Evolutionary conservation across 1,139 yeast genomes (phyloP), one percentile per base, ranked within the genome.

Genomic region (Schizosaccharomyces versatilis): DNA sequence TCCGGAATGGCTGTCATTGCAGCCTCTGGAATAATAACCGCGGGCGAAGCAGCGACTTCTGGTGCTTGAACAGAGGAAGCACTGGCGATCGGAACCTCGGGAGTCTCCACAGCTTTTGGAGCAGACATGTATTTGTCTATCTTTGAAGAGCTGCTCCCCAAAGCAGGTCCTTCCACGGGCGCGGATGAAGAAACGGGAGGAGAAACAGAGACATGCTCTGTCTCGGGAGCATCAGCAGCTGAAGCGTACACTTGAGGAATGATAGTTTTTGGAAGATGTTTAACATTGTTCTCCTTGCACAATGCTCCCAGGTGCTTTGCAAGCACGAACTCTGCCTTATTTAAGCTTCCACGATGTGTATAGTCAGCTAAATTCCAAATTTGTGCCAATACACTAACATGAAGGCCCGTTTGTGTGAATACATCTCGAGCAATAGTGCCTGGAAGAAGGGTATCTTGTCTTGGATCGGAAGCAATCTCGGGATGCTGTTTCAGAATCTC

Each of bases 231-330:
- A 24, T 5, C 32, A 24, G 32, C 32, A 24, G 73, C 76, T 88
- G 94, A 59, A 7, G 58, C 80, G 57, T 81, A 66, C 47, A 71
- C 69, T 55, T 76, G 78, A 2, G 66, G 64, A 0, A 96, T 88
- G 57, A 90, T 69, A 41, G 73, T 68, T 1, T 78, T 71, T 5
- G 98, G 97, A 57, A 85, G 70, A 57, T 77, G 77, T 56, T 74
- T 74, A 60, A 84, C 70, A 7, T 77, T 63, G n/a, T 86, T 82
- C 63, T 79, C 77, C 64, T 85, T 71, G 52, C 81, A 70, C 55
- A 86, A 80, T 66, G 88, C 96, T 59, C 90, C 84, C 64, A 93
- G 73, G 68, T 84, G 94, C 98, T 90, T 90, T 7, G 98, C 97
- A 62, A 90, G 76, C 41, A 84, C 77, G 63, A 90, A 90, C 62